phyloP scores from a whole-genome alignment of 768 basidiomycete genomes.

The Cystofilobasidium bisporidii region DNA sequence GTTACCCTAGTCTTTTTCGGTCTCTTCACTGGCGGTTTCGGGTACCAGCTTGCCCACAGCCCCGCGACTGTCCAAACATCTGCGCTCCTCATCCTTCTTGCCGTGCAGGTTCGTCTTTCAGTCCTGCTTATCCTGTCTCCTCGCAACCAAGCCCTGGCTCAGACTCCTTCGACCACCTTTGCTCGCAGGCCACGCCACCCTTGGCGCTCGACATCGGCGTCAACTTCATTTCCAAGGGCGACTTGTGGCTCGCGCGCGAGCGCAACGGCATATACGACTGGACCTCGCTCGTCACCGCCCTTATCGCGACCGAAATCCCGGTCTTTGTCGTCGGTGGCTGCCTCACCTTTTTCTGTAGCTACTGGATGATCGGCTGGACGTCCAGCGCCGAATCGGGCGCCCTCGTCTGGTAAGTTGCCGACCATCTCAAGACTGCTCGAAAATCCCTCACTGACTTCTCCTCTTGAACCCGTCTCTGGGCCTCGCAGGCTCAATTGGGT shows the following conservation, averaged over 20 bases:
- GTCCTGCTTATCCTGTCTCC: not conserved
- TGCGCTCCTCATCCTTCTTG: not conserved
- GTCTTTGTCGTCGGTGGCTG: not conserved
- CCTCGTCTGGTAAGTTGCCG: conserved; percentile 6
- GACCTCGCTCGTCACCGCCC: conserved; percentile 19
- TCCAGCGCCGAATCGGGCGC: not conserved
- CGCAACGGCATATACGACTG: conserved; percentile 25
- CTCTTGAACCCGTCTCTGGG: not conserved
- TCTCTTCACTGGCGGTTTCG: not conserved
- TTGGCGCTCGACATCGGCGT: conserved; percentile 18
- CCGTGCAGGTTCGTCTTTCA: not conserved
- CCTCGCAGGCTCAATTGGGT: conserved; percentile 35
- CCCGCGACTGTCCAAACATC: conserved; percentile 7
- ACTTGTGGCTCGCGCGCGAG: conserved; percentile 20
- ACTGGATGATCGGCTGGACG: conserved; percentile 12
- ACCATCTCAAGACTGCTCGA: too few relatives aligned
- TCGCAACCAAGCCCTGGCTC: not conserved
- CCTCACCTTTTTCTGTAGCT: conserved; percentile 7
- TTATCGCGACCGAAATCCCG: not conserved
- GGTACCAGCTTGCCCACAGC: not conserved
- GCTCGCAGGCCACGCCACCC: conserved; percentile 11
- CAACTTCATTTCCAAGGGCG: conserved; percentile 6
- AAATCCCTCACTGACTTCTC: not conserved
- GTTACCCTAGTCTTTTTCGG: not conserved
- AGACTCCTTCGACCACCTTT: not conserved